Percentiles rank a stretch among this genome's conserved stretches.
These are phyloP conservation scores for Capsicum chinense DNA, from an alignment of 257 asterid species.

Conservation along the genomic window DNA sequence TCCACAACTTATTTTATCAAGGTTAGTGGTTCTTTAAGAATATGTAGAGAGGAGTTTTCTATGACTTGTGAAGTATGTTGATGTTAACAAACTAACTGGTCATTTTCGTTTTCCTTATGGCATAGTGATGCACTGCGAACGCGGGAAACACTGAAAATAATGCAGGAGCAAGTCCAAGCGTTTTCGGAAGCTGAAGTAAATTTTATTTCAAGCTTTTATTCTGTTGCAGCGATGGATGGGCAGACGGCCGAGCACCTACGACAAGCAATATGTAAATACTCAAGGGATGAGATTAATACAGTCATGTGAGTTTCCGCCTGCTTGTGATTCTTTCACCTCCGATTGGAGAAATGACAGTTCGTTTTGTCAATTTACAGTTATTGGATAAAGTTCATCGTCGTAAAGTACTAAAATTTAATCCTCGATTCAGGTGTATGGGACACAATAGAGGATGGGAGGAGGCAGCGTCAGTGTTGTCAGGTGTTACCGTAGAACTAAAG, in stretches of 20 bases:
- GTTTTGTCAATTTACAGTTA: background rate
- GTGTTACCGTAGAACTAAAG: conserved; percentile 74
- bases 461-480: conserved; percentile 90
- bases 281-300: conserved; percentile 71
- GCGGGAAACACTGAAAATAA: conserved; percentile 75
- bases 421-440: conserved; percentile 91
- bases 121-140: conserved; percentile 90
- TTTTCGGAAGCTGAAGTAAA: conserved; percentile 82
- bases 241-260: conserved; percentile 92
- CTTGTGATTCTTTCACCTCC: conserved; percentile 24
- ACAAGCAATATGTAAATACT: conserved; percentile 63
- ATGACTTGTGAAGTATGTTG: background rate
- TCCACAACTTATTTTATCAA: conserved; percentile 82
- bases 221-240: conserved; percentile 97
- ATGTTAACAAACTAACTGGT: conserved; percentile 16
- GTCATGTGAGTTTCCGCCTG: conserved; percentile 71
- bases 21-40: conserved; percentile 47
- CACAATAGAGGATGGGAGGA: conserved; percentile 97
- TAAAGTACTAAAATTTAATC: conserved; percentile 13
- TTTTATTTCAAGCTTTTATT: conserved; percentile 86
- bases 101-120: conserved; percentile 32
- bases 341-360: background rate
- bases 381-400: background rate
- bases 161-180: conserved; percentile 78
- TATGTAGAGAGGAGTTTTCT: background rate